Evolutionary conservation across 2,329 filamentous ascomycete genomes (phyloP).

Genomic region (Fusarium pseudoanthophilum): DNA sequence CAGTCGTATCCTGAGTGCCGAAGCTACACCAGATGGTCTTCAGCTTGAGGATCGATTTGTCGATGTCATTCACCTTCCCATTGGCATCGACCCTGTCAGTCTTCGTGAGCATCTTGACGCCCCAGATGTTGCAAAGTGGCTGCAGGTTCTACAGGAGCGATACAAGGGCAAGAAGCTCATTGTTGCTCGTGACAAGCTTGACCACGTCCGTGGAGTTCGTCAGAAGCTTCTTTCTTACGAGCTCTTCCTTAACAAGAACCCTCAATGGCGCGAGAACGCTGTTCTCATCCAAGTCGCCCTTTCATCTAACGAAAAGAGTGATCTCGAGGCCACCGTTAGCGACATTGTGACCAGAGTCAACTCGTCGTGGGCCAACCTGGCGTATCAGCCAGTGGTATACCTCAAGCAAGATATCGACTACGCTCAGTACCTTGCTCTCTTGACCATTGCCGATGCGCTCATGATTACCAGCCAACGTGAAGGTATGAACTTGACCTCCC

Average conservation of each 20-base stretch:
- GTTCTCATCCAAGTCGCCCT: conserved; percentile 95
- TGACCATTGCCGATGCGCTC: conserved; percentile 88
- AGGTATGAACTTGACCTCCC: conserved; percentile 96
- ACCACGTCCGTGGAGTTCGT: conserved; percentile 89
- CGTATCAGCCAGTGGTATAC: conserved; percentile 93
- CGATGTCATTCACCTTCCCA: conserved; percentile 85
- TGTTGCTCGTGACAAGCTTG: conserved; percentile 92
- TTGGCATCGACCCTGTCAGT: conserved; percentile 88
- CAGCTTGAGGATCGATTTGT: conserved; percentile 94
- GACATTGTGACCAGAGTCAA: conserved; percentile 97
- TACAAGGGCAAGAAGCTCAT: conserved; percentile 92
- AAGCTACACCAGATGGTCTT: conserved; percentile 87
- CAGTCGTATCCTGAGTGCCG: conserved; percentile 88
- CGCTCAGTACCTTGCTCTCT: conserved; percentile 88
- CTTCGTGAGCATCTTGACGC: conserved; percentile 77
- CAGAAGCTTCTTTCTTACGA: conserved; percentile 95
- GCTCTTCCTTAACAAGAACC: conserved; percentile 92
- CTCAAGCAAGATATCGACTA: conserved; percentile 95
- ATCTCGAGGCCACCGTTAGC: conserved; percentile 87
- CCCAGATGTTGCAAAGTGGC: conserved; percentile 79
- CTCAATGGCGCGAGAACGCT: conserved; percentile 86
- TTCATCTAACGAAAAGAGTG: conserved; percentile 86
- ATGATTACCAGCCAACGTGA: conserved; percentile 97
- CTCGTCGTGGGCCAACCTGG: conserved; percentile 87
- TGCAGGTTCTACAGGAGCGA: conserved; percentile 80